Base-by-base conservation (phyloP, 129 eudicot genomes). In the Deinandra increscens region DNA sequence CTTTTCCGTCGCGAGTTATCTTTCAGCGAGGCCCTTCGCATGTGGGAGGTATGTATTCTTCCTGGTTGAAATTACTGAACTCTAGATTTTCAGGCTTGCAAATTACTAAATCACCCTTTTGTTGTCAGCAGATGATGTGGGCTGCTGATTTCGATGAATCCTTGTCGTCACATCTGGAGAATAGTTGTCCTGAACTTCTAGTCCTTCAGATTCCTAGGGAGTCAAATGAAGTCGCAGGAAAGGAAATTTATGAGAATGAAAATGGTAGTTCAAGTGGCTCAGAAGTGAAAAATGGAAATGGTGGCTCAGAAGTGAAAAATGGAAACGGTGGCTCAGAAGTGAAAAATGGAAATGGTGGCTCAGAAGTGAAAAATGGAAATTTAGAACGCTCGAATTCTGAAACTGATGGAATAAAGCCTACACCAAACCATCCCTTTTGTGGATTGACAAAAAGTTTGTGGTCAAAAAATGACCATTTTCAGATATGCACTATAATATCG, bases 81-180 rank as follows among this genome's bases (percentile, higher is more conserved):
- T 3, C 43, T 34, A 15, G 9, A 50, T 22, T 8, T 53, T 46
- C 7, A 29, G n/a, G 63, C 9, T 55, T 45, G 37, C 44, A 69
- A 60, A 36, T 73, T 19, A 48, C 69, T 29, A 45, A 37, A 29
- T 19, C 67, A n/a, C 23, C 17, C 60, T 63, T 45, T 18, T 79
- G 68, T 66, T 36, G 18, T 73, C 38, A 10, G 79, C 85, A 89
- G 98, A 93, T 93, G 96, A 93, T 93, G 88, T 93, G 96, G 98
- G 98, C 98, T 70, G 98, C 98, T 77, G 98, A 93, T 83, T 93
- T 93, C 70, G 90, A 93, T 80, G 89, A 84, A 75, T 81, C 90
- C n/a, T 36, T 83, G 44, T 84, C 95, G 60, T 79, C 78, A 73
- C 81, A 83, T 74, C 79, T 82, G 80, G 95, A 82, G 17, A 87